Base-by-base conservation (phyloP, 495 filamentous ascomycete species). In the Mytilinidion resinicola region DNA sequence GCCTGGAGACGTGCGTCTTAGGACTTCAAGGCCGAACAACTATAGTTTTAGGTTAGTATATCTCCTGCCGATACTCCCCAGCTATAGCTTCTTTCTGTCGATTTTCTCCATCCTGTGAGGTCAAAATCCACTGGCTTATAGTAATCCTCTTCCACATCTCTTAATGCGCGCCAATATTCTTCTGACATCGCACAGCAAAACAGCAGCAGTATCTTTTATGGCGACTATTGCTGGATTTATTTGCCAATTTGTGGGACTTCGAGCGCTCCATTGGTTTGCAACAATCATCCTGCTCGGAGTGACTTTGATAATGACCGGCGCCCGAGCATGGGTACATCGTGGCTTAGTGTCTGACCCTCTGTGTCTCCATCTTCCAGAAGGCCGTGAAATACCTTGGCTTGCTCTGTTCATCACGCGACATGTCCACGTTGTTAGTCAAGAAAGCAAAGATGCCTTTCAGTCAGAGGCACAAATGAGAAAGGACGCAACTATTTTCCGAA, bases 221-320 rank as follows among this genome's bases (percentile, higher is more conserved):
- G 3, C 48, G n/a, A 55, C 55, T 37, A 14, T 57, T 36, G 9
- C 17, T 17, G 43, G 47, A 37, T 51, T 57, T 25, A 34, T 51
- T 10, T 53, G 30, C 34, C 47, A 57, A 19, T 55, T 55, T 19
- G 41, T 55, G 10, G 53, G 53, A n/a, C 19, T 57, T 9, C 52
- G 55, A 19, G 55, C 8, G 4, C 46, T 57, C 7, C 55, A 57
- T 38, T 52, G 55, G 55, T 50, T 21, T 21, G n/a, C 44, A 35
- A 20, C 55, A 8, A 12, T 57, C 7, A n/a, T 38, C 43, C 44
- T 35, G 25, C 55, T 57, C 4, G 46, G 21, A 0, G 42, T 36
- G 8, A 57, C 42, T 20, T 14, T 57, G 1, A 6, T 37, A 5
- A 51, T 51, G 43, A 51, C 55, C 1, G 5, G 36, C 3, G 14